Conservation (phyloP, 257 asterid species). For the Solanum okadae region DNA sequence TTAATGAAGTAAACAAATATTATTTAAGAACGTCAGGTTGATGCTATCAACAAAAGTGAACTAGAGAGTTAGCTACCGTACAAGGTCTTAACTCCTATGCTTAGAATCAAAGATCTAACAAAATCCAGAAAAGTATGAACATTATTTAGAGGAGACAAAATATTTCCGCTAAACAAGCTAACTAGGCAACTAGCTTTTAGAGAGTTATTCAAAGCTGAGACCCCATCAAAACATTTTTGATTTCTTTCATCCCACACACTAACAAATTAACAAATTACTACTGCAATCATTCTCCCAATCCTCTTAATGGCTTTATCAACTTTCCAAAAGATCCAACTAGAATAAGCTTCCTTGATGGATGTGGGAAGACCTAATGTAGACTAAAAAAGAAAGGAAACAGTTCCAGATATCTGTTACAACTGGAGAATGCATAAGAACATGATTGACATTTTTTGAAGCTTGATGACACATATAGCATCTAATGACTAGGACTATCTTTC, state of each 20-base stretch:
- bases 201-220: not conserved
- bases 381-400: not conserved
- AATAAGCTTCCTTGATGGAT: not conserved
- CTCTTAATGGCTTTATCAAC: not conserved
- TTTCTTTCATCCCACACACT: not conserved
- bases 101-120: not conserved
- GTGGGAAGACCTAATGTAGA: not conserved
- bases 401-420: not conserved
- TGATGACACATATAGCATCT: not conserved
- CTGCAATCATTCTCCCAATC: not conserved
- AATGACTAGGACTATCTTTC: not conserved
- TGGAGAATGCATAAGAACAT: not conserved
- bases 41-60: not conserved
- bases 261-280: not conserved
- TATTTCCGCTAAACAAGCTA: not conserved
- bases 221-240: not conserved
- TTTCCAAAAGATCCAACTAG: not conserved
- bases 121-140: not conserved
- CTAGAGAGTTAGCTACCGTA: not conserved
- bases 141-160: not conserved
- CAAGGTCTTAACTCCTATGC: not conserved
- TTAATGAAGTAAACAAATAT: not conserved
- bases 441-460: not conserved
- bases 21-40: not conserved
- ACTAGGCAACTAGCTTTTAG: not conserved